Evolutionary conservation across 768 basidiomycete species (phyloP), one percentile per base, ranked within the genome.

Genomic region (Astraeus odoratus): DNA sequence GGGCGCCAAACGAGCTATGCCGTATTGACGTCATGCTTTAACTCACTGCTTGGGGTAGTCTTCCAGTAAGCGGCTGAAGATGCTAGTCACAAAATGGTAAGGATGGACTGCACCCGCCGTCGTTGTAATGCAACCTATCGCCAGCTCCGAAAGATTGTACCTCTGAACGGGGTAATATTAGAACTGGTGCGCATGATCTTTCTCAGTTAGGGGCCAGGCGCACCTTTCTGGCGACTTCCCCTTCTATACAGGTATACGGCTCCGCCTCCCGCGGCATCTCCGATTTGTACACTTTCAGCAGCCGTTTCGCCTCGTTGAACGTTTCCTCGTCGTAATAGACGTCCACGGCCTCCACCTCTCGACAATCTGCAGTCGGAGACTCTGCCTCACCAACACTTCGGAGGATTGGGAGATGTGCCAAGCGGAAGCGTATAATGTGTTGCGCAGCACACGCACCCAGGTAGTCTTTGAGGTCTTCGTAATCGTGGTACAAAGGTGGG

Each of bases 51-150:
- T 61, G 9, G 72, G 60, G 50, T 81, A 71, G n/a, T 66, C 64
- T 9, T 64, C 48, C 5, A 84, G 60, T 1, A 84, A 72, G 35
- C 75, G 75, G 12, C 65, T 50, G 18, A 85, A 61, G 20, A 85
- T 69, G 2, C 72, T 71, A 1, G 82, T 83, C 10, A 86, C 76
- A 24, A 83, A 68, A 16, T 80, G 77, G 57, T 87, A 87, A 0
- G 84, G 80, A 47, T 86, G 82, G 23, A 81, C 61, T 0, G 84
- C 78, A 1, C 80, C 83, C 2, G 77, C 84, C 0, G 60, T 60
- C 20, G 73, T 76, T 10, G 66, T 57, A 34, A 86, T 68, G 46
- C 73, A 75, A 0, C 81, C 84, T 1, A 68, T 57, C 2, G 67
- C 68, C 0, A 66, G 54, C 3, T 62, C 56, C 0, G 76, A 68